Base-by-base conservation (phyloP, 768 basidiomycete species). In the Suillus luteus region DNA sequence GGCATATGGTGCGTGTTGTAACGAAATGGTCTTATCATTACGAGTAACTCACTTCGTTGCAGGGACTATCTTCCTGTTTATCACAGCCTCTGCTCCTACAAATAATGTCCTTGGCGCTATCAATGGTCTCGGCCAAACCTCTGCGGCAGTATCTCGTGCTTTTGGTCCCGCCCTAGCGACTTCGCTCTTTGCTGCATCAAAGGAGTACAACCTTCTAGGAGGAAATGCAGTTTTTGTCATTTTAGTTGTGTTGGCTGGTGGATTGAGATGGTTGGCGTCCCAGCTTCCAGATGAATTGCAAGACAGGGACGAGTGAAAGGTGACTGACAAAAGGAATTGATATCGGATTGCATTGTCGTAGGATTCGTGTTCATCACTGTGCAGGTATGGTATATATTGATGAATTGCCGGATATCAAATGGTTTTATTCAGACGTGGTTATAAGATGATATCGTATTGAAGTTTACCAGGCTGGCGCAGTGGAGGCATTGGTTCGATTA, bases 51-150 rank as follows among this genome's bases (percentile, higher is more conserved):
- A 67, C 55, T 9, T 27, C 55, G 2, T 64, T 68, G 5, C 55
- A 85, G 86, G 81, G 22, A 82, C 81, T 44, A 79, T 85, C 12
- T 83, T 82, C 59, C 79, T 87, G 66, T 85, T 81, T 61, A 75
- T 86, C 60, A 86, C 82, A 2, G 78, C 78, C 24, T 81, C 84
- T 2, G 76, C 86, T 1, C 86, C 86, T 0, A 83, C 81, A 63
- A 81, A 79, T 55, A 75, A 75, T n/a, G 83, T 84, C 0, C 77
- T 88, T 5, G 86, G 86, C 7, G 82, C 86, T 8, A 83, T 82
- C 2, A 85, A 88, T 63, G 87, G 87, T 1, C 74, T 87, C 19
- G 77, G 82, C 3, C 85, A 87, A 38, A 84, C 80, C 17, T 72
- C 77, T 2, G 78, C 78, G 1, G 78, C 82, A 2, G 71, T 81